A percentile compares a stretch with the other conserved stretches of the same genome.
These are phyloP conservation scores for Microbotryum violaceum DNA, from an alignment of 1,284 basidiomycete species.

Conservation along the genomic window DNA sequence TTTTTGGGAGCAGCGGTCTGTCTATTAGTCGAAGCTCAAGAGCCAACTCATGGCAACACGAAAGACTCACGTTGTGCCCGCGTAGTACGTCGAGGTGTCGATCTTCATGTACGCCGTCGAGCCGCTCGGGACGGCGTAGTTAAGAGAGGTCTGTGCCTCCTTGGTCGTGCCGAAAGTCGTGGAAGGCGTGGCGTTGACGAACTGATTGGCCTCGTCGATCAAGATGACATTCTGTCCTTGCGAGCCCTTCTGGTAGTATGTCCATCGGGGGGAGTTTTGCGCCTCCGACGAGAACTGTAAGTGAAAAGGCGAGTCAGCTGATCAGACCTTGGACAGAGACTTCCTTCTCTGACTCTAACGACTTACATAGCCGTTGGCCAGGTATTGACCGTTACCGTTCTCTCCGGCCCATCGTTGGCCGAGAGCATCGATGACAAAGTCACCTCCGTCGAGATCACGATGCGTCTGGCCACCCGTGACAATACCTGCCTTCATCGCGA, in stretches of 20 bases:
- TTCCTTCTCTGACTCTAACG: background rate
- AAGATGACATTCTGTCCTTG: slow-evolving; percentile 96
- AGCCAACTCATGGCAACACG: background rate
- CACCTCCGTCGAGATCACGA: slow-evolving; percentile 39
- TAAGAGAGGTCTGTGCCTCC: slow-evolving; percentile 63
- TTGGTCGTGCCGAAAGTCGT: slow-evolving; percentile 52
- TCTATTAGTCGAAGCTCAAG: background rate
- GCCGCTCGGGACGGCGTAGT: slow-evolving; percentile 49
- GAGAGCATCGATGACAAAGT: slow-evolving; percentile 89
- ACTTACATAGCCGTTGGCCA: slow-evolving; percentile 40
- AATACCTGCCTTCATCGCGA: slow-evolving; percentile 77
- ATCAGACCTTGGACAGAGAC: background rate
- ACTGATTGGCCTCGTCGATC: slow-evolving; percentile 70
- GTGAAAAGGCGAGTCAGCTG: background rate
- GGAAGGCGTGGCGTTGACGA: slow-evolving; percentile 57
- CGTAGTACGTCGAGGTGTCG: slow-evolving; percentile 49
- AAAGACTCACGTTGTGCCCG: background rate
- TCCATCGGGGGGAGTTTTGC: slow-evolving; percentile 65
- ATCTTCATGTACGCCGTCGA: slow-evolving; percentile 78
- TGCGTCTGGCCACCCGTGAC: slow-evolving; percentile 48
- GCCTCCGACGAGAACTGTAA: slow-evolving; percentile 35
- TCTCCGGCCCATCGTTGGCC: slow-evolving; percentile 94
- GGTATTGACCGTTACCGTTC: slow-evolving; percentile 80
- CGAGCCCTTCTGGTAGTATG: slow-evolving; percentile 89
- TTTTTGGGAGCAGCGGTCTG: slow-evolving; percentile 32